Evolutionary conservation across 2,329 filamentous ascomycete species (phyloP).

Genomic region (Aspergillus latus): DNA sequence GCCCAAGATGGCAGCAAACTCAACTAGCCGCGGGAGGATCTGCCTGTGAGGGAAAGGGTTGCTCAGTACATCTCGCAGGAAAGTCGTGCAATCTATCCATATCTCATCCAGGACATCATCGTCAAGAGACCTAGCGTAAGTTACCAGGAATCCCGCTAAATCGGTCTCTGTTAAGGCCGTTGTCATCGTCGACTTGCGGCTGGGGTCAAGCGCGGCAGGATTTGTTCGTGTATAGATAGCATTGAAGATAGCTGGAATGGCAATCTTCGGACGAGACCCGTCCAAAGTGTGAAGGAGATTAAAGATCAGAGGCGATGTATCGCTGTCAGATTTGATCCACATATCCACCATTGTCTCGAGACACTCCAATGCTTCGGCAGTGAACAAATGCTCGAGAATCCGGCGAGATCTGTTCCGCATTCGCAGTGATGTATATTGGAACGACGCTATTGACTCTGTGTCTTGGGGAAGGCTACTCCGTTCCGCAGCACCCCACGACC

Average conservation of each 20-base stretch:
- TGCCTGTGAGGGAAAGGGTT: conserved; percentile 96
- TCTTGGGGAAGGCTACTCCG: conserved; percentile 54
- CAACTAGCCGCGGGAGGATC: conserved; percentile 78
- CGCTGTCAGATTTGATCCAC: conserved; percentile 62
- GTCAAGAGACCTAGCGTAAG: conserved; percentile 85
- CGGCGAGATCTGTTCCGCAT: conserved; percentile 87
- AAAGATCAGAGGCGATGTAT: conserved; percentile 67
- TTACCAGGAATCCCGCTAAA: conserved; percentile 82
- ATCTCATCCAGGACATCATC: conserved; percentile 99
- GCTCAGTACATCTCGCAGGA: conserved; percentile 81
- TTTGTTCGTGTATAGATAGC: conserved; percentile 94
- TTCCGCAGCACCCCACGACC: conserved; percentile 78
- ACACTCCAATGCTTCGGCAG: conserved; percentile 88
- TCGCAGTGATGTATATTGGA: conserved; percentile 83
- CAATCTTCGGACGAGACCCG: conserved; percentile 84
- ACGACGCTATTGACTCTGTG: conserved; percentile 70
- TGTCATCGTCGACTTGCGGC: conserved; percentile 82
- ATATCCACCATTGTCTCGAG: conserved; percentile 85
- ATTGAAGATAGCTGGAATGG: conserved; percentile 92
- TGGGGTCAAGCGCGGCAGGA: conserved; percentile 72
- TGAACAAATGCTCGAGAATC: conserved; percentile 88
- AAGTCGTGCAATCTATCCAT: conserved; percentile 90
- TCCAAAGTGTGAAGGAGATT: conserved; percentile 88
- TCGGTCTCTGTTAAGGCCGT: conserved; percentile 80
- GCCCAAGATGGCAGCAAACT: conserved; percentile 85